Conservation (phyloP, 495 filamentous ascomycete genomes). For the Penicillium verhagenii region DNA sequence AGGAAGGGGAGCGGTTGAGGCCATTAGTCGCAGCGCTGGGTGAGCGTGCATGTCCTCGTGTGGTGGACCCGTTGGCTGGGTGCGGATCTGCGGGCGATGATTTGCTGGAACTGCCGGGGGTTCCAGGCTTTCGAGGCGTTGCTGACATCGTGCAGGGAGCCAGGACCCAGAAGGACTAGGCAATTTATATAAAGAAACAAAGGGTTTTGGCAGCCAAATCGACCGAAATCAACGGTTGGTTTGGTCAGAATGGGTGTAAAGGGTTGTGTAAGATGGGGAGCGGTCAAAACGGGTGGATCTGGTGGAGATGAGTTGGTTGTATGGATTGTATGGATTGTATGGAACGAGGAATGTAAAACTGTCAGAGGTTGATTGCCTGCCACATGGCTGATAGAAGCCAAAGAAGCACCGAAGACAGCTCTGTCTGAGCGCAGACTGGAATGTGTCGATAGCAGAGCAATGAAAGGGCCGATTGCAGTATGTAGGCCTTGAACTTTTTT, state of each 20-base stretch:
- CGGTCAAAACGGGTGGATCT: constrained; percentile 32
- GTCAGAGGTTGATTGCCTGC: constrained; percentile 28
- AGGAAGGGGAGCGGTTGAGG: constrained; percentile 41
- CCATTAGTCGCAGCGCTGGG: constrained; percentile 41
- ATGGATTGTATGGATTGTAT: constrained; percentile 6
- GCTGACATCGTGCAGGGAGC: constrained; percentile 41
- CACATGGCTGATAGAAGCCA: constrained; percentile 26
- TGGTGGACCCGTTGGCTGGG: constrained; percentile 36
- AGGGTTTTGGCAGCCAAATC: constrained; percentile 5
- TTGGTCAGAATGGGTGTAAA: constrained; percentile 6
- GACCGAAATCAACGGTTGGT: not conserved
- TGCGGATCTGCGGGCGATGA: constrained; percentile 36
- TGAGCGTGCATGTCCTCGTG: constrained; percentile 44
- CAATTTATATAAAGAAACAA: constrained; percentile 17
- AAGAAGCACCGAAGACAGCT: constrained; percentile 22
- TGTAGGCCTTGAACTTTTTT: constrained; percentile 12
- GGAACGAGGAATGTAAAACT: constrained; percentile 19
- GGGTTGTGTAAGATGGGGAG: constrained; percentile 22
- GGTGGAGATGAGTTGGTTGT: constrained; percentile 14
- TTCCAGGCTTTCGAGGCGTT: constrained; percentile 45
- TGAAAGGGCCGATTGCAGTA: constrained; percentile 18
- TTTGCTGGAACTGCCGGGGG: constrained; percentile 39
- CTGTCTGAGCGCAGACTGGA: constrained; percentile 17
- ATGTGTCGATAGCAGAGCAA: constrained; percentile 18
- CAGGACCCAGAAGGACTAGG: constrained; percentile 17